Conservation (phyloP, 176 grass and related monocot species). For the Cenchrus fungigraminus region DNA sequence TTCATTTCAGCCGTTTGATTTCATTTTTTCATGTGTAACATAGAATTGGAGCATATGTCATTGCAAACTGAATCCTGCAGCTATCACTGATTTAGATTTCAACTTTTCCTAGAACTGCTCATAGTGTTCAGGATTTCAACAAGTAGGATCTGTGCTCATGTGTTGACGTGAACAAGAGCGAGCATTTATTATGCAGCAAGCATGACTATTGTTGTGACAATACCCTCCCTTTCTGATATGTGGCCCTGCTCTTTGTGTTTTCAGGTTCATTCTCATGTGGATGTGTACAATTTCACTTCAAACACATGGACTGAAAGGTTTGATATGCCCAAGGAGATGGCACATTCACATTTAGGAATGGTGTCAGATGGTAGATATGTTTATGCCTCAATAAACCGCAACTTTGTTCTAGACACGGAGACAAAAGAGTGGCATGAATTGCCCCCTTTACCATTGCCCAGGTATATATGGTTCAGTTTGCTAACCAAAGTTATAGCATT, state of each 20-base stretch:
- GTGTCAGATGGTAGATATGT: slow-evolving; percentile 82
- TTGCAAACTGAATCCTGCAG: neutral
- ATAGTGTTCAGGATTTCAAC: neutral
- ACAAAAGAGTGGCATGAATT: slow-evolving; percentile 67
- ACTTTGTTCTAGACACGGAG: slow-evolving; percentile 82
- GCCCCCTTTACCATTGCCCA: slow-evolving; percentile 73
- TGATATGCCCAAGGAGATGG: slow-evolving; percentile 84
- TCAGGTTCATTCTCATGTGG: slow-evolving; percentile 94
- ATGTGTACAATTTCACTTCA: slow-evolving; percentile 81
- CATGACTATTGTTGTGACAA: neutral
- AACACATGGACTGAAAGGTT: slow-evolving; percentile 76
- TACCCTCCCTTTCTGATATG: slow-evolving; percentile 20
- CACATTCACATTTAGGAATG: slow-evolving; percentile 87
- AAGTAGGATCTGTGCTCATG: neutral
- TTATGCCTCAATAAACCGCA: slow-evolving; percentile 71
- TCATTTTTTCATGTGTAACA: neutral
- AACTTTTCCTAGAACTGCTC: neutral
- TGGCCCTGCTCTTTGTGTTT: slow-evolving; percentile 29
- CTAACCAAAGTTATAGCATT: neutral
- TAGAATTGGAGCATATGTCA: neutral
- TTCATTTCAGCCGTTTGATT: neutral
- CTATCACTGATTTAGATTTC: neutral
- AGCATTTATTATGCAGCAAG: neutral
- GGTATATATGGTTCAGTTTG: slow-evolving; percentile 46
- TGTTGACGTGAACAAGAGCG: neutral